Base-by-base conservation (phyloP, 2,329 filamentous ascomycete species). In the Alternaria novae-zelandiae region DNA sequence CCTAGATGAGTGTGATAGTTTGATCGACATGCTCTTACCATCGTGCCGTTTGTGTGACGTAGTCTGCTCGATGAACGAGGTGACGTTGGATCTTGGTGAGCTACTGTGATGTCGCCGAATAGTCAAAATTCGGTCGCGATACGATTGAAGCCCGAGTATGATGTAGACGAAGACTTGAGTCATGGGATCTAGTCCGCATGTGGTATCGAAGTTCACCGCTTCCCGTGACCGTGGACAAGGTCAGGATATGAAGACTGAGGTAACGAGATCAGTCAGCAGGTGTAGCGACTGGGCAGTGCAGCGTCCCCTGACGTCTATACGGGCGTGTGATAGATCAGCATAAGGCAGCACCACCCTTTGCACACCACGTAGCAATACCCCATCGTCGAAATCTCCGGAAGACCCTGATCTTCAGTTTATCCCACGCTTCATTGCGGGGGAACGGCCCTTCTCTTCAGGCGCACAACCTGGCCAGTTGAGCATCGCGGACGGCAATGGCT, bases 321-420 rank as follows among this genome's bases (percentile, higher is more conserved):
- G 49, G 20, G 17, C 30, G 28, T 53, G 49, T 41, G 49, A 53
- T 21, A 53, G 59, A 57, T 46, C 25, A 20, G 7, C 8, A 15
- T 43, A 41, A 36, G 36, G 21, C 36, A 41, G 20, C 53, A 51
- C 47, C 47, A 58, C 41, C 44, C 12, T 30, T 7, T 53, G 21
- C 17, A 62, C 36, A 62, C 59, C 59, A 62, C 59, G 54, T 62
- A 62, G 44, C 59, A 20, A 20, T 25, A 41, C 41, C 20, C 58
- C 44, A 50, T 49, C 21, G 43, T 45, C 51, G 23, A 58, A 58
- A 54, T 49, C 59, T 62, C 54, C 59, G 54, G 26, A 25, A 59
- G 59, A 62, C 59, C 59, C 59, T 62, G 59, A 62, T 62, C 59
- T 53, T 32, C 59, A 23, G 30, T 7, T 6, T 28, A 28, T 45